Conservation (phyloP, 805 yeast genomes). For the Yamadazyma tumulicola region DNA sequence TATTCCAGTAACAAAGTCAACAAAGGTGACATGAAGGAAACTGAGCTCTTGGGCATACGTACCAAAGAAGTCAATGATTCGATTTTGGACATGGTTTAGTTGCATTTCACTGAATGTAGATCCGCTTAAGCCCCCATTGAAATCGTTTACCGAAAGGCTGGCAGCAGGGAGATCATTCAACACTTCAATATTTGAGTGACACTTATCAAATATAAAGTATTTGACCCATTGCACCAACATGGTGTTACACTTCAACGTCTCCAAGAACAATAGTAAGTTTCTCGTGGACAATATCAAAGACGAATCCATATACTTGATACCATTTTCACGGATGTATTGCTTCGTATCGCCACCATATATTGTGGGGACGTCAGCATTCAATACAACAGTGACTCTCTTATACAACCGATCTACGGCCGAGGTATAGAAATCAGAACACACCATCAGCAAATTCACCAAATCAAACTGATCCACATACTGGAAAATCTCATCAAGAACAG, state of each 20-base stretch:
- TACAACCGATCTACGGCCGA: slow-evolving; percentile 24
- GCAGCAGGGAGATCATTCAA: neutral
- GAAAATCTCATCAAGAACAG: slow-evolving; percentile 16
- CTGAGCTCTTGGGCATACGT: slow-evolving; percentile 19
- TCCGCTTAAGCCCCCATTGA: neutral
- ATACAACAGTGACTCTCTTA: slow-evolving; percentile 25
- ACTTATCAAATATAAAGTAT: slow-evolving; percentile 33
- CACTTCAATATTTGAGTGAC: slow-evolving; percentile 14
- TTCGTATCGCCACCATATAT: slow-evolving; percentile 14
- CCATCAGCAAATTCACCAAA: slow-evolving; percentile 21
- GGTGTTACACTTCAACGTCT: slow-evolving; percentile 17
- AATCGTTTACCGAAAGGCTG: neutral
- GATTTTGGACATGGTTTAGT: slow-evolving; percentile 17
- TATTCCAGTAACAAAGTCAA: slow-evolving; percentile 24
- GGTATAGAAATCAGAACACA: slow-evolving; percentile 19
- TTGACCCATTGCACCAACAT: slow-evolving; percentile 19
- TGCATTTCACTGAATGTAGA: slow-evolving; percentile 3
- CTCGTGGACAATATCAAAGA: slow-evolving; percentile 20
- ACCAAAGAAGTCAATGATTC: slow-evolving; percentile 25
- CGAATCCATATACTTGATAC: slow-evolving; percentile 29
- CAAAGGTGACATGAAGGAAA: slow-evolving; percentile 30
- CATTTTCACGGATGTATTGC: slow-evolving; percentile 24
- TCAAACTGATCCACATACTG: slow-evolving; percentile 31
- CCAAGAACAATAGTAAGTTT: slow-evolving; percentile 18
- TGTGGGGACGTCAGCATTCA: slow-evolving; percentile 26